Percentiles rank a stretch among this genome's conserved stretches.
Conservation (phyloP, 2,329 filamentous ascomycete genomes). For the Diaporthe batatas region DNA sequence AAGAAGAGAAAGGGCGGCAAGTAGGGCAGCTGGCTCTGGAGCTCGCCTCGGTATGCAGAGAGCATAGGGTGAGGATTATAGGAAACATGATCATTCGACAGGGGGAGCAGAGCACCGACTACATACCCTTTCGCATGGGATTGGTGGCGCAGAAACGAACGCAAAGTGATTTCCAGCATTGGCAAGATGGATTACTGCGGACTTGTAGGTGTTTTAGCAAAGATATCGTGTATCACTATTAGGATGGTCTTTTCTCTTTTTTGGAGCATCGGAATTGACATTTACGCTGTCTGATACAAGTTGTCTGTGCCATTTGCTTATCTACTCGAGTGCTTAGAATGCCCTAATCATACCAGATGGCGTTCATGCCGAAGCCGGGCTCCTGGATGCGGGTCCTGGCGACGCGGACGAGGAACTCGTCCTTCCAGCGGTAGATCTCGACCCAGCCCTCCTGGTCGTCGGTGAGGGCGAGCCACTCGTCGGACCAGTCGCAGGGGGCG, state of each 20-base stretch:
- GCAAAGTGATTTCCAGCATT: conserved; percentile 9
- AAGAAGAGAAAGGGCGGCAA: conserved; percentile 55
- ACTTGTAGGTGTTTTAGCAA: conserved; percentile 29
- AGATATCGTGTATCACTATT: conserved; percentile 35
- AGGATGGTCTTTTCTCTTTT: conserved; percentile 17
- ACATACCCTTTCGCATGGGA: not conserved
- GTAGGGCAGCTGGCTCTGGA: conserved; percentile 43
- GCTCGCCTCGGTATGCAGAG: conserved; percentile 2
- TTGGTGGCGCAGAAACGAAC: not conserved
- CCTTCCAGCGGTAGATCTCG: conserved; percentile 89
- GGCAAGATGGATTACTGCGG: conserved; percentile 22
- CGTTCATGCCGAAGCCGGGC: conserved; percentile 96
- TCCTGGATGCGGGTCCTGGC: conserved; percentile 83
- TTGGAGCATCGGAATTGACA: conserved; percentile 37
- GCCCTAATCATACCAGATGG: conserved; percentile 97
- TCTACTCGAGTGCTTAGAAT: too few relatives aligned
- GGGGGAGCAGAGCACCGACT: not conserved
- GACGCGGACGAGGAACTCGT: conserved; percentile 83
- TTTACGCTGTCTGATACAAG: conserved; percentile 13
- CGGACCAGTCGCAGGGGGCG: conserved; percentile 84
- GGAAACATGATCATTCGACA: not conserved
- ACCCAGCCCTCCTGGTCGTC: conserved; percentile 90
- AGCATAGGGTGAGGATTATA: not conserved
- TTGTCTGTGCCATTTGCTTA: not conserved
- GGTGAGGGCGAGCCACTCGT: conserved; percentile 91